phyloP scores from a whole-genome alignment of 2,329 filamentous ascomycete genomes.

The Pyrenophora graminea region DNA sequence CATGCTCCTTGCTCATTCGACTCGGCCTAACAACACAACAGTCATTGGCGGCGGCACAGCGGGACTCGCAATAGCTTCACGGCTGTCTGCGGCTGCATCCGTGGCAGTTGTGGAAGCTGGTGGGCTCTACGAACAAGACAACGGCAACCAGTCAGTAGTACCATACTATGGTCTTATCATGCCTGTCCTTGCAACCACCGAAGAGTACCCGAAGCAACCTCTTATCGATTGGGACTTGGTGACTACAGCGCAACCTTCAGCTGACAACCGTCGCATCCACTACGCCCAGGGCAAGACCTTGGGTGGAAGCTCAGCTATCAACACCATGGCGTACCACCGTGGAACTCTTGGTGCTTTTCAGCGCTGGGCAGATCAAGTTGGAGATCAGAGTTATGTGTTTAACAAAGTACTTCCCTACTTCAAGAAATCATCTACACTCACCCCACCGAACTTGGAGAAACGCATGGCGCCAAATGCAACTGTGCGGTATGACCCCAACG shows the following conservation, averaged over 20 bases:
- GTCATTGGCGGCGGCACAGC: slow-evolving; percentile 38
- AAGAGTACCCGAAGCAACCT: slow-evolving; percentile 25
- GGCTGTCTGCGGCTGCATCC: slow-evolving; percentile 23
- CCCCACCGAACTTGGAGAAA: slow-evolving; percentile 28
- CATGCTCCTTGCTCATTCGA: slow-evolving; percentile 19
- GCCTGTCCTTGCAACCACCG: slow-evolving; percentile 21
- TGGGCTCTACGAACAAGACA: slow-evolving; percentile 30
- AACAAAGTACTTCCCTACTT: slow-evolving; percentile 36
- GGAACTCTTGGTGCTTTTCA: slow-evolving; percentile 27
- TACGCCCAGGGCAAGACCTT: slow-evolving; percentile 42
- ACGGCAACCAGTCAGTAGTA: slow-evolving; percentile 34
- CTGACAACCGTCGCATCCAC: slow-evolving; percentile 30
- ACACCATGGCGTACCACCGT: slow-evolving; percentile 35
- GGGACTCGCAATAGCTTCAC: slow-evolving; percentile 31
- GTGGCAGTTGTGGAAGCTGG: slow-evolving; percentile 39
- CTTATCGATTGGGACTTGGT: slow-evolving; percentile 38
- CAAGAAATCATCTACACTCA: slow-evolving; percentile 34
- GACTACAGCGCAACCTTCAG: slow-evolving; percentile 22
- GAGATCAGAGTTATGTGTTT: slow-evolving; percentile 37
- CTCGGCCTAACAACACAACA: slow-evolving; percentile 29
- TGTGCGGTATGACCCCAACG: slow-evolving; percentile 20
- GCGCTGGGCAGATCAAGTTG: slow-evolving; percentile 39
- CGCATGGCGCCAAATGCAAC: slow-evolving; percentile 26
- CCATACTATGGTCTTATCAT: slow-evolving; percentile 26
- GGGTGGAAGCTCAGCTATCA: slow-evolving; percentile 35